Base-by-base conservation (phyloP, 768 basidiomycete species). In the Tricholoma sp. region DNA sequence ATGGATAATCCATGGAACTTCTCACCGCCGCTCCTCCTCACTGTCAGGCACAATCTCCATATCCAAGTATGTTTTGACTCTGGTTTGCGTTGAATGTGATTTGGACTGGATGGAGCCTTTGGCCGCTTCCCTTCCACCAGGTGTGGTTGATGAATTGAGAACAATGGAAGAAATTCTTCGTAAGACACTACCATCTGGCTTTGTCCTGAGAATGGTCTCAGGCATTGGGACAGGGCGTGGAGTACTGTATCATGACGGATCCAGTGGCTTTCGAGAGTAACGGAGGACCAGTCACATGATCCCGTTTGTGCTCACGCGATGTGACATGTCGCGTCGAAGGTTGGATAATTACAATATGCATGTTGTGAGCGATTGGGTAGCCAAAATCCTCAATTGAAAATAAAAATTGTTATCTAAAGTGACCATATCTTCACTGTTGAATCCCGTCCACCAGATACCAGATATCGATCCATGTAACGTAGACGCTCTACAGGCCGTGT, bases 381-480 rank as follows among this genome's bases (percentile, higher is more conserved):
- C 5, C 16, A 18, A 16, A n/a, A 8, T 19, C 18, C 41, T 21
- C 16, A 9, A 22, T 24, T 41, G 41, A 24, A n/a, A n/a, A 10
- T 29, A 31, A 50, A 50, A 5, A 27, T 29, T 45, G 54, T 55
- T 31, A 41, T 60, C 78, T 79, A 98, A 70, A 98, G 74, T 49
- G 93, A 92, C 95, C 95, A 98, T 61, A 96, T 86, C 76, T 95
- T 97, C 62, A 96, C 81, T 50, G 79, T 76, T 18, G 89, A 78
- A 72, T 98, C 97, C 52, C 89, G 83, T 51, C 88, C 94, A 32
- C 97, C 97, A 8, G 91, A 90, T 27, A 91, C 86, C 47, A 98
- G 78, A 72, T 97, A 99, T 50, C 89, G 85, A 71, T 98, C 97
- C 87, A 97, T 96, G 73, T 96, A 98, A 50, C 97, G 83, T 60